Evolutionary conservation across 2,329 filamentous ascomycete species (phyloP), one percentile per base, ranked within the genome.

Genomic region (Lojkania enalia): DNA sequence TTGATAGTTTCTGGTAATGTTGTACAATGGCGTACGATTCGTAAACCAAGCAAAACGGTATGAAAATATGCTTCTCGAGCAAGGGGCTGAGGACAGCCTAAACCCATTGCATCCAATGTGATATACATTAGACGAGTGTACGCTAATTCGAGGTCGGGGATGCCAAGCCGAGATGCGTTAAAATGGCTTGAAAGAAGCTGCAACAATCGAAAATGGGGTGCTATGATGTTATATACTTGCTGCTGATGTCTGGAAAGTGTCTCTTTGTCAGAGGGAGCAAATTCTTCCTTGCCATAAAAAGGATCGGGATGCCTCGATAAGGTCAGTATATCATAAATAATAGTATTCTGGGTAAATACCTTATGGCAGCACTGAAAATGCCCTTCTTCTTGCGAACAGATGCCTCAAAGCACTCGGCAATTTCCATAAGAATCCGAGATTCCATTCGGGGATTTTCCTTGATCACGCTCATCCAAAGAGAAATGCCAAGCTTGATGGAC

Each of bases 131-230:
- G 76, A 23, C 92, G 87, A 48, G 87, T 76, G 69, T 96, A 96
- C 3, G 91, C 80, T 48, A 82, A 82, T 58, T 96, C 89, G 0
- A 86, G 86, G 63, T 96, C 87, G 1, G 84, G 79, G 56, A 86
- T 96, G 19, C 89, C 86, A 19, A 96, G 77, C n/a, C 91, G 82
- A 11, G 88, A 91, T 2, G 95, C 90, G 65, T 90, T 96, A 74
- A 95, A 99, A 66, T 97, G 92, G 61, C 94, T 99, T 47, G 83
- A 85, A 49, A 99, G 82, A 66, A 97, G 96, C 52, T 95, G 90
- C 23, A 96, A 72, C 19, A 97, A 73, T 18, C 88, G 84, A 41
- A 88, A 84, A 67, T 99, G 94, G 3, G 94, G 94, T 5, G 89
- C 85, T 29, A 99, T 82, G 39, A 92, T 74, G 60, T 94, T 87